phyloP scores from a whole-genome alignment of 352 stramenopile genomes.

The Phytophthora palmivora region DNA sequence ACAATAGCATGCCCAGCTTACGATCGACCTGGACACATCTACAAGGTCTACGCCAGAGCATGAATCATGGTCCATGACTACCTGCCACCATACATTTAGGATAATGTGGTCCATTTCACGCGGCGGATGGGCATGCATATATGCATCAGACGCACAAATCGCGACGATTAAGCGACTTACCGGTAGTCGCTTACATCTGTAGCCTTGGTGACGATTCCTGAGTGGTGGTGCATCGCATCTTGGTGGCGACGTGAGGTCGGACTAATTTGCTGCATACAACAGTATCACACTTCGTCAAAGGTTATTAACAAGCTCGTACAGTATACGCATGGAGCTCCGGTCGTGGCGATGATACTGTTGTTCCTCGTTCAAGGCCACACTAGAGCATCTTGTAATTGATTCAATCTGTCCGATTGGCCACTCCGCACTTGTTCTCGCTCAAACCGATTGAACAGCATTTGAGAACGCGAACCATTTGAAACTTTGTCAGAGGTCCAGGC shows the following conservation, averaged over 20 bases:
- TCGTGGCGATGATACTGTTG: not conserved
- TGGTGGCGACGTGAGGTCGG: slow-evolving; percentile 15
- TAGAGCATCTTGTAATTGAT: not conserved
- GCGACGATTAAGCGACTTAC: slow-evolving; percentile 26
- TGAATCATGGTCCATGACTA: too few relatives aligned
- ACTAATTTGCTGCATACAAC: slow-evolving; percentile 18
- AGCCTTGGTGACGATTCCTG: slow-evolving; percentile 16
- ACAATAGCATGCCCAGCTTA: too few relatives aligned
- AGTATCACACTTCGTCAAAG: slow-evolving; percentile 7
- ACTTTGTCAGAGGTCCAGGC: slow-evolving; percentile 13
- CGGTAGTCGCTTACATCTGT: slow-evolving; percentile 6
- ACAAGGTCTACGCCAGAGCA: not conserved
- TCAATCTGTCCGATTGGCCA: not conserved
- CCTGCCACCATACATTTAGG: slow-evolving; percentile 6
- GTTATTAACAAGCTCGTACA: not conserved
- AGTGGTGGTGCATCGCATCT: slow-evolving; percentile 14
- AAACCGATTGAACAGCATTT: slow-evolving; percentile 15
- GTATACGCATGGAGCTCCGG: not conserved
- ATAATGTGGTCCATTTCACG: slow-evolving; percentile 21
- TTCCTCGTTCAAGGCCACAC: too few relatives aligned
- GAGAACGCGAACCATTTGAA: slow-evolving; percentile 8
- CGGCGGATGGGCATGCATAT: slow-evolving; percentile 24
- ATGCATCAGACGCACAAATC: slow-evolving; percentile 25
- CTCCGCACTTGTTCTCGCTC: not conserved
- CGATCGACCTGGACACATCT: not conserved